Base-by-base conservation (phyloP, 2,329 filamentous ascomycete species). In the Paecilomyces variotii region DNA sequence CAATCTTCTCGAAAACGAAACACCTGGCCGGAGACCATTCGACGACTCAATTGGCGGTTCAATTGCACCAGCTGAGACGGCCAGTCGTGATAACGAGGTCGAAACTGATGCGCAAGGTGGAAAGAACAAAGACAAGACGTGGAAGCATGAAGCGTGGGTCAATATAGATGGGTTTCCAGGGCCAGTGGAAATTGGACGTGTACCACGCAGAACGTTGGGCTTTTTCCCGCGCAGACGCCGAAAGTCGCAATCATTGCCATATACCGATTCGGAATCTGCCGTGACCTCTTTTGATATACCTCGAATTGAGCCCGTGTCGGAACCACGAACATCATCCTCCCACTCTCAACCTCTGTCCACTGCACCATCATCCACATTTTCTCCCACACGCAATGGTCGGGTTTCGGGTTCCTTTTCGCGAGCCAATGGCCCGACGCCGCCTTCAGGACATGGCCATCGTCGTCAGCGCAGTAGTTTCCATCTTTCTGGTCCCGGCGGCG, bases 171-270 rank as follows among this genome's bases (percentile, higher is more conserved):
- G 86, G 25, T 82, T 83, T 62, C 78, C 79, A 14, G 81, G 86
- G 26, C 87, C 90, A 0, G 86, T 94, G 26, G 90, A 97, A 72
- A 94, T 99, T 63, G 91, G 87, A 14, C 86, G 94, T 30, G 85
- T 97, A 59, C 86, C 91, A 25, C 86, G 90, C 59, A 86, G 87
- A 74, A 83, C 88, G 1, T 81, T 97, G 52, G 93, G 92, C 26
- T 97, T 93, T 75, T 97, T 97, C 69, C 93, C 93, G 2, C 92
- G 92, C 6, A 84, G 91, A 24, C 82, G 91, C 70, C 90, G 92
- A 85, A 94, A 94, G 86, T 94, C 89, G 62, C 68, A 72, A 59
- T 72, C 69, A 35, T 62, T 72, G 4, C 75, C 84, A 9, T 79
- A 82, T 65, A 86, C 86, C 1, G 82, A 83, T 56, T 88, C 89